phyloP scores from a whole-genome alignment of 1,284 basidiomycete species.

The Tylopilus orsonianus region DNA sequence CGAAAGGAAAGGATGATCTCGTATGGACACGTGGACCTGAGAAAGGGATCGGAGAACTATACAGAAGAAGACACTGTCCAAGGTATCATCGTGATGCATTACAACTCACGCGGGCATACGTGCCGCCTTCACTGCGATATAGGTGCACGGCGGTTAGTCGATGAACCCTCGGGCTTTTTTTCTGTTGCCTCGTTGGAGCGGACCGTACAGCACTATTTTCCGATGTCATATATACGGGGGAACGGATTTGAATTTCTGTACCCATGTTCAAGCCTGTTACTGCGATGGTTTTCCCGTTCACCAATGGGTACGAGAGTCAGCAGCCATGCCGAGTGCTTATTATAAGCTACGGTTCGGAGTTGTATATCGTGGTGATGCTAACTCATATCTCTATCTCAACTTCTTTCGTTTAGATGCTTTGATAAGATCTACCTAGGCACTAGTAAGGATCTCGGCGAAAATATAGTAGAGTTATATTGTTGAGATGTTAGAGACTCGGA shows the following conservation, averaged over 20 bases:
- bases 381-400: neutral
- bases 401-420: neutral
- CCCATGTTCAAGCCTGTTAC: no score
- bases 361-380: neutral
- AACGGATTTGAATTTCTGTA: neutral
- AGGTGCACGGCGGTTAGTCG: no score
- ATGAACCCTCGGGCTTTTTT: no score
- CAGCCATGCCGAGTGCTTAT: no score
- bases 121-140: no score
- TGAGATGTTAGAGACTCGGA: no score
- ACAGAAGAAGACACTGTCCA: slow-evolving; percentile 44
- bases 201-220: no score
- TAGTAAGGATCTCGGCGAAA: slow-evolving; percentile 19
- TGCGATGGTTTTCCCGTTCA: no score
- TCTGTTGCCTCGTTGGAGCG: no score
- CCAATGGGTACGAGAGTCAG: no score
- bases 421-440: slow-evolving; percentile 23
- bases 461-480: slow-evolving; percentile 19
- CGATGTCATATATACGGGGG: no score
- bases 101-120: slow-evolving; percentile 30
- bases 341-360: no score
- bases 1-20: neutral
- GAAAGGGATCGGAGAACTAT: slow-evolving; percentile 29
- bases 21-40: neutral
- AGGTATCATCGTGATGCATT: slow-evolving; percentile 44